Evolutionary conservation across 2,329 filamentous ascomycete species (phyloP).

Genomic region (Aspergillus brunneoviolaceus): DNA sequence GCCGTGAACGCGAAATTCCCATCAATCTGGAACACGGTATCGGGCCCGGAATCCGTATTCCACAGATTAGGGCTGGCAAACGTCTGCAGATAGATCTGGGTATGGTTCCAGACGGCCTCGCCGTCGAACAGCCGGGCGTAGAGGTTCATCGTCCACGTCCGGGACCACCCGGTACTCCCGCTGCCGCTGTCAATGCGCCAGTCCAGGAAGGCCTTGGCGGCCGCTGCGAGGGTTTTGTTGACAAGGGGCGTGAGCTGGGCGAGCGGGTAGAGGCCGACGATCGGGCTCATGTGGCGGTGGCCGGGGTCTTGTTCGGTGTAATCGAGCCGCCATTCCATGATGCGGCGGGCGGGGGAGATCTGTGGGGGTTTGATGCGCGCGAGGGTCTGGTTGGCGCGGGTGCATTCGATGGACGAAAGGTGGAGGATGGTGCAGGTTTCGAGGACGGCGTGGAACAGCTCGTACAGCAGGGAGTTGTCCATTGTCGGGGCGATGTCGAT

Average conservation of each 20-base stretch:
- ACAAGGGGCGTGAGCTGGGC: constrained; percentile 35
- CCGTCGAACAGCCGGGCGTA: constrained; percentile 46
- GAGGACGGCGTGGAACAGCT: constrained; percentile 27
- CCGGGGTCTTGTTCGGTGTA: constrained; percentile 46
- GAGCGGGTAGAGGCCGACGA: constrained; percentile 51
- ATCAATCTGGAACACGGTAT: constrained; percentile 49
- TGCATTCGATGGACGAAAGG: neutral
- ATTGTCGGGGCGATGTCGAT: constrained; percentile 40
- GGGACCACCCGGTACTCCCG: constrained; percentile 51
- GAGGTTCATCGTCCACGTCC: constrained; percentile 49
- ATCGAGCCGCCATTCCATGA: constrained; percentile 37
- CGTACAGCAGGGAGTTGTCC: constrained; percentile 45
- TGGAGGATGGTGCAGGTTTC: neutral
- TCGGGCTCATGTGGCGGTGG: constrained; percentile 52
- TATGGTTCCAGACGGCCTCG: constrained; percentile 37
- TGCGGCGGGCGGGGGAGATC: constrained; percentile 26
- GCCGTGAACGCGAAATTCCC: constrained; percentile 50
- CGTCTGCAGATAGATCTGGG: constrained; percentile 27
- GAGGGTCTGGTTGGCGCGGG: constrained; percentile 6
- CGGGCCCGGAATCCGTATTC: constrained; percentile 13
- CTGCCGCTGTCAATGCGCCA: constrained; percentile 18
- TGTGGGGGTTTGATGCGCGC: constrained; percentile 14
- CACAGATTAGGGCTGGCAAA: constrained; percentile 13
- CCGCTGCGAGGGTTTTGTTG: constrained; percentile 27
- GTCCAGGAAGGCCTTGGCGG: constrained; percentile 17